Base-by-base conservation (phyloP, 768 basidiomycete species). In the Tylopilus plumbeoviolaceoides region DNA sequence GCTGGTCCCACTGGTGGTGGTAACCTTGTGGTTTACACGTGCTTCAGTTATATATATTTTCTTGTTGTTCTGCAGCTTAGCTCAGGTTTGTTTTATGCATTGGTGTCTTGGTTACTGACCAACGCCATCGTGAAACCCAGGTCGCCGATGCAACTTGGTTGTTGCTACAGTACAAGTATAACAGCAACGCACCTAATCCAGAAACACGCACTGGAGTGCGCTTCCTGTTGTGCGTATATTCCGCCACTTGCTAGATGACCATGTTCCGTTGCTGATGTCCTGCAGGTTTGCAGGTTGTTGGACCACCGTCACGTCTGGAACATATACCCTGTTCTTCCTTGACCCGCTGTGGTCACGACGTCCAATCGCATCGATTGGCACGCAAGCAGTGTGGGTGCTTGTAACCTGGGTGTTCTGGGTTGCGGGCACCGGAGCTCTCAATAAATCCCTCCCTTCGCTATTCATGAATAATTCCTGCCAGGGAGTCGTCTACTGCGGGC, bases 331-430 rank as follows among this genome's bases (percentile, higher is more conserved):
- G 38, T 73, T 84, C 35, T 83, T 84, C 63, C 67, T 85, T 6
- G 83, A 85, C 60, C 82, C 83, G 1, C 66, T 69, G 15, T 83
- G 79, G 76, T 78, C 81, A 18, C 76, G 69, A 52, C 75, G 77
- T 51, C 73, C 78, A 4, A 55, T 83, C 15, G 73, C 78, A 10
- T 84, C 84, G 12, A 68, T 85, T 36, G 82, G 83, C 8, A 72
- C 81, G 0, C 84, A 85, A 59, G 74, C 73, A 12, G 67, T 84
- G 40, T 85, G 84, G 84, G 65, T 79, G 5, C 65, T 83, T 27
- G 53, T 77, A 1, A 84, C 83, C 14, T 83, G 80, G 81, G 59
- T 78, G 17, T 69, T 83, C 43, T 86, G 84, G 84, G 72, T 83
- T 18, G 70, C 81, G 14, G 80, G 81, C 40, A 74, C 81, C 4